phyloP scores from a whole-genome alignment of 2,329 filamentous ascomycete genomes.

The Gnomoniopsis sp. region DNA sequence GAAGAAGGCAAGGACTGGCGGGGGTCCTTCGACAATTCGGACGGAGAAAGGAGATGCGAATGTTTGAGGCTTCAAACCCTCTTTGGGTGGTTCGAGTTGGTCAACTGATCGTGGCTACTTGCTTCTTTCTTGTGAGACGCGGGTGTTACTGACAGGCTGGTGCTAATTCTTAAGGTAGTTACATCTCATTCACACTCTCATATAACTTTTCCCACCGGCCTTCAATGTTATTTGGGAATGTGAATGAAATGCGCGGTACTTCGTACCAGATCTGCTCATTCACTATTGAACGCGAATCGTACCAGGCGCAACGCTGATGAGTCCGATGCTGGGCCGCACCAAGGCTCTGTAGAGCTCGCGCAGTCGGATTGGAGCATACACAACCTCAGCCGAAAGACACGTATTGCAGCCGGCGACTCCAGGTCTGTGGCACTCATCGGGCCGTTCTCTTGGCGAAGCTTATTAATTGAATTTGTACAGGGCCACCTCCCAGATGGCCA shows the following conservation, averaged over 20 bases:
- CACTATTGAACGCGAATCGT: too few species aligned
- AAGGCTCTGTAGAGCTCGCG: not conserved
- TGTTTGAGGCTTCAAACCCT: not conserved
- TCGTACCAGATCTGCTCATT: too few species aligned
- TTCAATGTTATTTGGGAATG: too few species aligned
- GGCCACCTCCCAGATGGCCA: not conserved
- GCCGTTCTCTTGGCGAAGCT: not conserved
- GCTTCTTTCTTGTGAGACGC: too few species aligned
- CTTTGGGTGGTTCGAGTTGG: not conserved
- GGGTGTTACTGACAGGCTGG: not conserved
- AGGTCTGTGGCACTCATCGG: not conserved
- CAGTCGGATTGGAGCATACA: too few species aligned
- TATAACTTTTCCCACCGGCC: too few species aligned
- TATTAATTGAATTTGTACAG: not conserved
- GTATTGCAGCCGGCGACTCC: not conserved
- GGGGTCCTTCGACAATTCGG: not conserved
- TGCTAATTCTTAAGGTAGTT: not conserved
- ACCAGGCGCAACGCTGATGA: not conserved
- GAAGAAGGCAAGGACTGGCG: slow-evolving; percentile 19
- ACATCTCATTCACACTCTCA: not conserved
- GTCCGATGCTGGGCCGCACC: not conserved
- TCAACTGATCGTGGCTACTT: too few species aligned
- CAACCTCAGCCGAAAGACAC: not conserved
- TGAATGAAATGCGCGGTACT: too few species aligned
- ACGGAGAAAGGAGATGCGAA: not conserved